Conservation (phyloP, 1,284 basidiomycete species). For the Puccinia hordei region DNA sequence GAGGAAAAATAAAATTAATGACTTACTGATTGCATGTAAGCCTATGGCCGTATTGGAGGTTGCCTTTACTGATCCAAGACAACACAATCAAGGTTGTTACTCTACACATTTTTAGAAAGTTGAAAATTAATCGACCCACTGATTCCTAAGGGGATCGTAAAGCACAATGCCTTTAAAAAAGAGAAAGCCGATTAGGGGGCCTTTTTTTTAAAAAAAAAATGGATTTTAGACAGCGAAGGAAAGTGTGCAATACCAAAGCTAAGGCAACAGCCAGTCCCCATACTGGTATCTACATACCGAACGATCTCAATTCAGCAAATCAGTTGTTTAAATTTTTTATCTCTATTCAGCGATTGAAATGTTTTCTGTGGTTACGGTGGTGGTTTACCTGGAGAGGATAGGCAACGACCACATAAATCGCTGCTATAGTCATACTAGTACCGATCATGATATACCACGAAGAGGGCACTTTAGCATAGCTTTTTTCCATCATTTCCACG, state of each 20-base stretch:
- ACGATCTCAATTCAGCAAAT: not conserved
- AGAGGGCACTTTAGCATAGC: conserved; percentile 36
- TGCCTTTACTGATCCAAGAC: conserved; percentile 22
- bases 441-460: conserved; percentile 43
- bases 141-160: conserved; percentile 47
- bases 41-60: conserved; percentile 39
- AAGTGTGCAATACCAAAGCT: conserved; percentile 10
- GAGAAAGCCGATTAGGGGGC: too few relatives aligned
- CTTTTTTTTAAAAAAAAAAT: not conserved
- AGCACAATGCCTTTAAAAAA: conserved; percentile 34
- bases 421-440: conserved; percentile 29
- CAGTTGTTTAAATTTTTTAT: not conserved
- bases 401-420: conserved; percentile 36
- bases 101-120: not conserved
- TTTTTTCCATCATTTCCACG: conserved; percentile 42
- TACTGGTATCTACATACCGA: conserved; percentile 33
- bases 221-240: not conserved
- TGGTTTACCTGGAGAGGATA: conserved; percentile 41
- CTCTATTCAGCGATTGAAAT: not conserved
- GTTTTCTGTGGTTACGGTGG: too few relatives aligned
- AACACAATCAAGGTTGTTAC: not conserved
- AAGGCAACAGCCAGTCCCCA: conserved; percentile 42
- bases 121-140: not conserved
- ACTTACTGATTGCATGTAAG: conserved; percentile 43
- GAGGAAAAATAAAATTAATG: not conserved